phyloP scores from a whole-genome alignment of 129 eudicot genomes.

The Flaveria bidentis region DNA sequence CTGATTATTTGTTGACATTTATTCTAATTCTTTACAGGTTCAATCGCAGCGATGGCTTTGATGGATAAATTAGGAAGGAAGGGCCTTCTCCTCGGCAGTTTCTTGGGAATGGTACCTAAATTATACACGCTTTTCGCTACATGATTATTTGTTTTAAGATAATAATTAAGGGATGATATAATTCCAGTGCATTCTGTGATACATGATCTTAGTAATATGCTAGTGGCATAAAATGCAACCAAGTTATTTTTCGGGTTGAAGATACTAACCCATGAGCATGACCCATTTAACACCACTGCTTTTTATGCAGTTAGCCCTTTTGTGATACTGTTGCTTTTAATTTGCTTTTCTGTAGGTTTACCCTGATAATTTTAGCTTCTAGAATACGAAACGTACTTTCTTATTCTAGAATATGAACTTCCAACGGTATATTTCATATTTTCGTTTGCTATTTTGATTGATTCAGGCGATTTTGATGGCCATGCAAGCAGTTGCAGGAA shows the following conservation, averaged over 20 bases:
- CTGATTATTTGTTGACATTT: neutral
- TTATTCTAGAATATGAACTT: neutral
- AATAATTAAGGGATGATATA: too few species aligned
- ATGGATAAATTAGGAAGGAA: constrained; percentile 90
- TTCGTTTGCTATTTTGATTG: constrained; percentile 7
- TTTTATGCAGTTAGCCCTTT: neutral
- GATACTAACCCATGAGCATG: too few species aligned
- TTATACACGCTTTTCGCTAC: neutral
- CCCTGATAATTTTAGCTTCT: neutral
- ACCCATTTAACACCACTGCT: neutral
- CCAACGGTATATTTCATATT: neutral
- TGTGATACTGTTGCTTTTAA: neutral
- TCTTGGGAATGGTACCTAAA: constrained; percentile 76
- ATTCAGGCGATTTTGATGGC: constrained; percentile 72
- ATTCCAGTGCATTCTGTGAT: too few species aligned
- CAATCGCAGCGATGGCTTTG: constrained; percentile 68
- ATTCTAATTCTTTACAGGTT: constrained; percentile 44
- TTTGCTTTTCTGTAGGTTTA: neutral
- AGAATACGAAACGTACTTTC: too few species aligned
- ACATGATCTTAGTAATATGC: too few species aligned
- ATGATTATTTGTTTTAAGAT: too few species aligned
- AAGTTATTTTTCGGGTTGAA: too few species aligned
- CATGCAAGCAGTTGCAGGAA: constrained; percentile 65
- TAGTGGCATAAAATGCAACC: too few species aligned
- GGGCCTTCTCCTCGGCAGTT: constrained; percentile 79